These are phyloP conservation scores for Corinectria fuckeliana DNA, from an alignment of 2,329 filamentous ascomycete genomes.

Conservation along the genomic window DNA sequence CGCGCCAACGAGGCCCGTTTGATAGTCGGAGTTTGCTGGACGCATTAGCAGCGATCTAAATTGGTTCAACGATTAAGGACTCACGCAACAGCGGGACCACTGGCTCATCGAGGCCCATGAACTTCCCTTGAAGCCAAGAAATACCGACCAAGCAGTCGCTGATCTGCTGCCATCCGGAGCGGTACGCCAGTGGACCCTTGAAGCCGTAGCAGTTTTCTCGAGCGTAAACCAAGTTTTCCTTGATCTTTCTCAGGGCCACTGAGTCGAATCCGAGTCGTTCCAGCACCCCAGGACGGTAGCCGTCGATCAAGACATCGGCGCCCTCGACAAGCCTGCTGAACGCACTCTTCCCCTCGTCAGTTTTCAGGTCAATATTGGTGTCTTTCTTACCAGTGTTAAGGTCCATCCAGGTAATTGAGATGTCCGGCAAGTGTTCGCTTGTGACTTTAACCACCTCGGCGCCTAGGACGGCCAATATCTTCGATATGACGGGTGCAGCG, in stretches of 20 bases:
- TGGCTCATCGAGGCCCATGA: slow-evolving; percentile 44
- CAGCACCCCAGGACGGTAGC: slow-evolving; percentile 43
- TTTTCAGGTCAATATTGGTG: slow-evolving; percentile 41
- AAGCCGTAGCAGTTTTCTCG: slow-evolving; percentile 47
- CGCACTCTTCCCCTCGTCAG: slow-evolving; percentile 34
- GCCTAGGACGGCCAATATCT: slow-evolving; percentile 42
- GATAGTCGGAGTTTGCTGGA: slow-evolving; percentile 35
- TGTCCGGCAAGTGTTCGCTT: slow-evolving; percentile 40
- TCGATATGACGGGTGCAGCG: slow-evolving; percentile 43
- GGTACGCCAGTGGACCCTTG: slow-evolving; percentile 40
- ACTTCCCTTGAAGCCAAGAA: slow-evolving; percentile 45
- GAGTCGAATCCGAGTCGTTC: slow-evolving; percentile 41
- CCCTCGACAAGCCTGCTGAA: slow-evolving; percentile 34
- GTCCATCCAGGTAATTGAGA: slow-evolving; percentile 42
- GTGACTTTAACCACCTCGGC: slow-evolving; percentile 45
- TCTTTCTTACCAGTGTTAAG: slow-evolving; percentile 45
- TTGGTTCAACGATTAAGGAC: neutral
- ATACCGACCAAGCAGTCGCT: slow-evolving; percentile 47
- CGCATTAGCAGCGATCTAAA: neutral
- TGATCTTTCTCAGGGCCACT: slow-evolving; percentile 15
- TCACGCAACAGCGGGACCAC: slow-evolving; percentile 32
- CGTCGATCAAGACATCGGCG: slow-evolving; percentile 45
- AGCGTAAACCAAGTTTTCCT: slow-evolving; percentile 41
- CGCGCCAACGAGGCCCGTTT: slow-evolving; percentile 31
- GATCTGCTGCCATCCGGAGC: slow-evolving; percentile 48